Conservation (phyloP, 1,284 basidiomycete species). For the Melampsora occidentalis region DNA sequence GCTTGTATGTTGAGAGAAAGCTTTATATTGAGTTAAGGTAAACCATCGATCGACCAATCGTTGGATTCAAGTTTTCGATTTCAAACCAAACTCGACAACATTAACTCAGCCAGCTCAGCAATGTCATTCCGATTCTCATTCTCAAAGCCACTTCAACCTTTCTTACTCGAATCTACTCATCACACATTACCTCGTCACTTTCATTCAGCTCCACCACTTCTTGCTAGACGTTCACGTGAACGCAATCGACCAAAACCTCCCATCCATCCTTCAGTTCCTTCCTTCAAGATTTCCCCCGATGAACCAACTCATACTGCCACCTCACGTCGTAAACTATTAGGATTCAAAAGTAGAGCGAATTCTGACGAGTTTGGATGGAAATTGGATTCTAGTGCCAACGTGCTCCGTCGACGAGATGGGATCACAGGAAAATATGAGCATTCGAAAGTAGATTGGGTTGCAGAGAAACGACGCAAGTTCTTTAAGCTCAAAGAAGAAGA, state of each 20-base stretch:
- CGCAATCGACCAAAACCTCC: slow-evolving; percentile 34
- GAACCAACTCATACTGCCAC: slow-evolving; percentile 15
- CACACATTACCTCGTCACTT: slow-evolving; percentile 12
- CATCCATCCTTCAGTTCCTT: slow-evolving; percentile 40
- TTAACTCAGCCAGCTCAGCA: too few species aligned
- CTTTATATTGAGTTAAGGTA: too few species aligned
- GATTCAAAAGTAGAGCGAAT: slow-evolving; percentile 34
- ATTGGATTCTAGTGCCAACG: slow-evolving; percentile 34
- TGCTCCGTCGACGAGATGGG: slow-evolving; percentile 34
- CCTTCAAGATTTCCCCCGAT: slow-evolving; percentile 27
- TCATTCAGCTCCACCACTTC: slow-evolving; percentile 18
- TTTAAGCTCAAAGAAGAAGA: slow-evolving; percentile 24
- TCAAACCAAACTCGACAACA: too few species aligned
- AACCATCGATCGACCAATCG: too few species aligned
- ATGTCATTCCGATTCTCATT: too few species aligned
- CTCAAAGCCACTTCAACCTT: not conserved
- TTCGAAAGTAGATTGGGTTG: slow-evolving; percentile 40
- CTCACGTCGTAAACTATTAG: slow-evolving; percentile 37
- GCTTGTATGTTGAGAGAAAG: too few species aligned
- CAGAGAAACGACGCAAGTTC: slow-evolving; percentile 32
- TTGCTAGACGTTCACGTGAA: slow-evolving; percentile 28
- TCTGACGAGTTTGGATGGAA: slow-evolving; percentile 40
- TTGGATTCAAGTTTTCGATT: too few species aligned
- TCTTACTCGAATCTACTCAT: not conserved
- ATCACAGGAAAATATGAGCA: slow-evolving; percentile 41